Base-by-base conservation (phyloP, 352 stramenopile species). In the Peronospora destructor region DNA sequence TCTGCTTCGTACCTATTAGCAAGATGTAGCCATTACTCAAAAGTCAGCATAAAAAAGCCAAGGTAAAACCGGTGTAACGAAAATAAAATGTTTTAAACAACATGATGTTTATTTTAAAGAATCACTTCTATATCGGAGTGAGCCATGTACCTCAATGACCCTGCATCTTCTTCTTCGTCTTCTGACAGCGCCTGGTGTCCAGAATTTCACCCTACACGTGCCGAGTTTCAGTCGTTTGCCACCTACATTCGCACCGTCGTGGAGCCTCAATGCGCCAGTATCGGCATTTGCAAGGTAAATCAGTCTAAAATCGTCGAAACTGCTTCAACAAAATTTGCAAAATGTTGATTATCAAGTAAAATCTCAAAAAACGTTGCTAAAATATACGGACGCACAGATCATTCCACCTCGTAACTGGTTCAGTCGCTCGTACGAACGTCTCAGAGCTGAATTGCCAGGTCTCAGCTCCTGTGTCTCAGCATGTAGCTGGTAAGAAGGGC, bases 221-320 rank as follows among this genome's bases (percentile, higher is more conserved):
- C 76, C 17, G 87, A 97, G 54, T 96, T 97, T 61, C 52, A 73
- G 47, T 81, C 66, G 19, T 96, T 96, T 51, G 60, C 75, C 16
- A 72, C 62, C 11, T 96, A 95, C 59, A 80, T 96, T 30, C 77
- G 80, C 40, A 78, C 70, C 14, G 76, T 94, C 13, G 74, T 95
- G 16, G 79, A 93, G 58, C 80, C 73, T 12, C 67, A 89, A 49
- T 91, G 73, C 36, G 65, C 73, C 25, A 56, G 61, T 47, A 76
- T 94, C 28, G 85, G 87, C 49, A 79, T 96, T 16, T 96, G 90
- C 68, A 97, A 96, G 76, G 81, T 97, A 66, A 43, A 41, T 32
- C 14, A 21, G 45, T n/a, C 2, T 56, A 19, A 42, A 49, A 26
- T 6, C 23, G 23, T 26, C 4, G 23, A 26, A 26, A 26, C 23